Evolutionary conservation across 129 eudicot genomes (phyloP), one percentile per base, ranked within the genome.

Genomic region (Artemisia argyi): DNA sequence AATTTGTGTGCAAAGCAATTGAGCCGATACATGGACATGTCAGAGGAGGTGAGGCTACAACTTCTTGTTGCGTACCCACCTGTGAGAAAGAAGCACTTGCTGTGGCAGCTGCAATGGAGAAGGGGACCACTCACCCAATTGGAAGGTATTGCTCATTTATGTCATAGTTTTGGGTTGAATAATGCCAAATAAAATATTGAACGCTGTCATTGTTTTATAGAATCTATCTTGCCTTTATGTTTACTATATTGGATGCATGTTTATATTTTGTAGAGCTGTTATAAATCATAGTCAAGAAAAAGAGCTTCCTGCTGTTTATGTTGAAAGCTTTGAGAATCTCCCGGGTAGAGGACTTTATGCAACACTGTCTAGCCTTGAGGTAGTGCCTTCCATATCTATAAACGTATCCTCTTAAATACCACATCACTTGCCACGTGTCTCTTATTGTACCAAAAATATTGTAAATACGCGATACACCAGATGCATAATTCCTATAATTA

Each of bases 91-190:
- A 94, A 80, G 99, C 99, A 55, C 96, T 94, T 58, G 99, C 99
- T 20, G 97, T 94, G 58, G 99, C 99, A 65, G 97, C 99, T 72
- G 99, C 99, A 10, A 90, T 94, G 99, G 99, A 94, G 77, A 94
- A 88, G 82, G 99, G 99, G 52, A 94, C 99, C 52, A 94, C 99
- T 73, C 99, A 94, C 77, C 99, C 99, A 15, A 94, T 94, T 65
- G 99, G 99, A 80, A 94, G 99, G 99, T 94, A 82, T 68, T 20
- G 12, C 0, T 24, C 22, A 15, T 7, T 67, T 8, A 39, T 4
- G 44, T 18, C 30, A n/a, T 39, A 30, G 56, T 47, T 39, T 39
- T 39, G 46, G 46, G 7, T 39, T 39, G 7, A 39, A 7, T 1
- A 39, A 39, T 39, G 2, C 8, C 46, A 39, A 6, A 39, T 7